phyloP scores from a whole-genome alignment of 306 rosid genomes.

The Acacia acuminata region DNA sequence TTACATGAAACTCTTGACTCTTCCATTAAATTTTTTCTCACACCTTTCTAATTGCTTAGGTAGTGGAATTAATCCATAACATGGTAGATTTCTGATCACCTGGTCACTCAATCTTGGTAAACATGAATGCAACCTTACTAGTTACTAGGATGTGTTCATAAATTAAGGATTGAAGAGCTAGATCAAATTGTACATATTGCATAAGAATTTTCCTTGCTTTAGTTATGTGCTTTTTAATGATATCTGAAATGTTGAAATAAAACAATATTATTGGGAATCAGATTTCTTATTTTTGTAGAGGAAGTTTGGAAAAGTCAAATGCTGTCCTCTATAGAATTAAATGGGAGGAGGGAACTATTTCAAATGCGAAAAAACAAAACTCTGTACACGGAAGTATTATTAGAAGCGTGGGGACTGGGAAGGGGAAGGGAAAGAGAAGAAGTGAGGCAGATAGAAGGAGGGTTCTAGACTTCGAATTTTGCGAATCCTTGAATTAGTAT shows the following conservation, averaged over 20 bases:
- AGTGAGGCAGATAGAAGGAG: background rate
- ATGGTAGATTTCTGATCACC: background rate
- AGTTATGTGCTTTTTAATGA: constrained; percentile 1
- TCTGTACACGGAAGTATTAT: background rate
- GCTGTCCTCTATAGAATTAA: background rate
- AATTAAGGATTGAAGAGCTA: background rate
- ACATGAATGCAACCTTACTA: background rate
- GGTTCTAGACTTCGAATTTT: background rate
- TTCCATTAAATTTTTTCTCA: constrained; percentile 15
- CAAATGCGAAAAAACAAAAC: background rate
- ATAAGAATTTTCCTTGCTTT: constrained; percentile 33
- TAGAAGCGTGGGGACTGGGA: background rate
- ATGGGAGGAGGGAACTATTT: background rate
- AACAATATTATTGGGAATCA: constrained; percentile 1
- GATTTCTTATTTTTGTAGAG: background rate
- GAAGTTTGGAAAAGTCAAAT: background rate
- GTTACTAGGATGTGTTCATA: background rate
- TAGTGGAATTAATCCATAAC: background rate
- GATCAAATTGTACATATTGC: background rate
- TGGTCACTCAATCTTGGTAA: background rate
- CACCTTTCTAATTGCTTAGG: background rate
- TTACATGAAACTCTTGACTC: background rate
- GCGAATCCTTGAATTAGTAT: background rate
- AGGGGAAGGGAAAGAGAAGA: background rate
- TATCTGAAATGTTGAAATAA: constrained; percentile 16